These are phyloP conservation scores for Pyronema domesticum DNA, from an alignment of 495 filamentous ascomycete species.

Conservation along the genomic window DNA sequence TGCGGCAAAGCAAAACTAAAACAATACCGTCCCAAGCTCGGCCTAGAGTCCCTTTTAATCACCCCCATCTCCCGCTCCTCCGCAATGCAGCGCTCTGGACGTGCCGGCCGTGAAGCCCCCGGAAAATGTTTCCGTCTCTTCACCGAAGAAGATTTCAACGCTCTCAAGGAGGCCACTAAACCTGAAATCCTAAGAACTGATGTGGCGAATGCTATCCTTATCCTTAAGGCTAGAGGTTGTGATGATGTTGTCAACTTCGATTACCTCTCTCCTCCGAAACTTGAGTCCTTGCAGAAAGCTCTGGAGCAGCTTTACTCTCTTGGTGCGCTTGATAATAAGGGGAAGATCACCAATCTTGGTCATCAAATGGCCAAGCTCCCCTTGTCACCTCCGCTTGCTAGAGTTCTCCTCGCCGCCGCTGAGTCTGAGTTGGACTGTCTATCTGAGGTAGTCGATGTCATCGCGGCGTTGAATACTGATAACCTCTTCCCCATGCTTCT, in stretches of 20 bases:
- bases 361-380: slow-evolving; percentile 65
- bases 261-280: slow-evolving; percentile 61
- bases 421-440: slow-evolving; percentile 51
- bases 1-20: slow-evolving; percentile 89
- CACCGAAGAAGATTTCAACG: slow-evolving; percentile 58
- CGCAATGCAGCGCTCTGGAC: slow-evolving; percentile 77
- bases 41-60: slow-evolving; percentile 75
- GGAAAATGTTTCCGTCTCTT: slow-evolving; percentile 85
- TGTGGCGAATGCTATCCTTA: slow-evolving; percentile 66
- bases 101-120: slow-evolving; percentile 79
- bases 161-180: slow-evolving; percentile 50
- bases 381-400: slow-evolving; percentile 60
- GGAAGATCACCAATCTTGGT: slow-evolving; percentile 56
- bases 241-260: slow-evolving; percentile 70
- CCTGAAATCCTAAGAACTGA: slow-evolving; percentile 90
- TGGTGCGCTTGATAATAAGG: slow-evolving; percentile 53
- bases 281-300: slow-evolving; percentile 66
- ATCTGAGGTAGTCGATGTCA: slow-evolving; percentile 74
- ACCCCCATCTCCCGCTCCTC: slow-evolving; percentile 88
- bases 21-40: slow-evolving; percentile 67
- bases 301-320: slow-evolving; percentile 63
- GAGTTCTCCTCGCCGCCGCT: slow-evolving; percentile 66
- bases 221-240: slow-evolving; percentile 83
- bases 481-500: slow-evolving; percentile 60
- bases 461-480: slow-evolving; percentile 68